phyloP scores from a whole-genome alignment of 306 rosid genomes.

The Castanea mollissima region DNA sequence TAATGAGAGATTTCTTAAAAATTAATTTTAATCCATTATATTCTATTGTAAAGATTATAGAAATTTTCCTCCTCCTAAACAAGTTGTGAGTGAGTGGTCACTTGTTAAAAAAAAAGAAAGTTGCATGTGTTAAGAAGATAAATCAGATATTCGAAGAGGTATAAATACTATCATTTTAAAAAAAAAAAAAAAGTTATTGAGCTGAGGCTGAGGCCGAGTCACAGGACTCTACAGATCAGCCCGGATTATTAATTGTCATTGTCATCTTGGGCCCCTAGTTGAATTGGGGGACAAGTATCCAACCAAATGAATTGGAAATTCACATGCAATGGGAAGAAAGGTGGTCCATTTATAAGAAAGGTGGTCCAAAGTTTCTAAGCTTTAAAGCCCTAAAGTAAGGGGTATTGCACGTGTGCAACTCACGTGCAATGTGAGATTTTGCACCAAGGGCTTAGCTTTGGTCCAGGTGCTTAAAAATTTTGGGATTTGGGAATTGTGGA shows the following conservation, averaged over 20 bases:
- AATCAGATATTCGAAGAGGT: too few relatives aligned
- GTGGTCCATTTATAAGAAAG: neutral
- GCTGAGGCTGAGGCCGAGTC: neutral
- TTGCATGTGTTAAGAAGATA: too few relatives aligned
- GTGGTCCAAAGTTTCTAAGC: constrained; percentile 2
- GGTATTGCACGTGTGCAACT: constrained; percentile 32
- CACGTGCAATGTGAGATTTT: constrained; percentile 30
- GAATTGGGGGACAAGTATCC: neutral
- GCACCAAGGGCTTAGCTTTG: neutral
- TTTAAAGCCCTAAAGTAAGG: neutral
- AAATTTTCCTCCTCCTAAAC: too few relatives aligned
- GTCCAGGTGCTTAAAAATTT: neutral
- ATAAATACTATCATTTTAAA: too few relatives aligned
- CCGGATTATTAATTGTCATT: neutral
- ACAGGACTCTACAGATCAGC: neutral
- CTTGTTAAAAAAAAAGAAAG: too few relatives aligned
- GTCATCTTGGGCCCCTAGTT: neutral
- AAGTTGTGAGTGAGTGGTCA: too few relatives aligned
- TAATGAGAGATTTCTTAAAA: too few relatives aligned
- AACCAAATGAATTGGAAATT: neutral
- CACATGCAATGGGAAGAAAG: neutral
- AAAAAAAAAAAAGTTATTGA: neutral
- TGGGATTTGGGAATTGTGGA: constrained; percentile 12
- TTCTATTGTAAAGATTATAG: too few relatives aligned
- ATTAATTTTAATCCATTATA: too few relatives aligned